These are phyloP conservation scores for Cinnamomum chago DNA, from an alignment of 164 flowering plant species.

Conservation along the genomic window DNA sequence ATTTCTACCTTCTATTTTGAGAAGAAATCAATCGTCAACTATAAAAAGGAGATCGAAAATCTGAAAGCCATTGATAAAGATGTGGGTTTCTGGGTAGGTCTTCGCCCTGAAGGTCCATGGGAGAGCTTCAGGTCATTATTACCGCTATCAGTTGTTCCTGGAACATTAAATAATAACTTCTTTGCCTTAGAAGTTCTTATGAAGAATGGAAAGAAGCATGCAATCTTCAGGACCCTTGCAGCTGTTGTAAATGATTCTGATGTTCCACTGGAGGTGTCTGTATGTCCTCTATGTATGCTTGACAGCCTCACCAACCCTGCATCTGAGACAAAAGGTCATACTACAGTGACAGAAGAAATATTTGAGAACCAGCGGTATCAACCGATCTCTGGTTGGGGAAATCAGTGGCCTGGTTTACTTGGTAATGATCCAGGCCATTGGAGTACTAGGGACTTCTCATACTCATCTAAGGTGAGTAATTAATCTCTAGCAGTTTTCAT, in stretches of 20 bases:
- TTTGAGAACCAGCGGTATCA: slow-evolving; percentile 72
- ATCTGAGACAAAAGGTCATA: slow-evolving; percentile 16
- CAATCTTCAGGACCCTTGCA: slow-evolving; percentile 71
- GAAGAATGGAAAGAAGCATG: slow-evolving; percentile 95
- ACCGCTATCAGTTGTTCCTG: slow-evolving; percentile 79
- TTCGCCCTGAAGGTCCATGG: slow-evolving; percentile 69
- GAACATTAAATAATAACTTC: slow-evolving; percentile 45
- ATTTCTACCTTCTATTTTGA: slow-evolving; percentile 79
- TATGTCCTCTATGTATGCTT: slow-evolving; percentile 39
- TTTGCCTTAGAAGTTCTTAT: slow-evolving; percentile 73
- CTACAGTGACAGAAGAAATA: slow-evolving; percentile 48
- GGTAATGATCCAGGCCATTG: slow-evolving; percentile 55
- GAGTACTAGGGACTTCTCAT: slow-evolving; percentile 71
- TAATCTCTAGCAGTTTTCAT: neutral
- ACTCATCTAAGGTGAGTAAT: slow-evolving; percentile 56
- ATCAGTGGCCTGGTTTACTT: slow-evolving; percentile 38
- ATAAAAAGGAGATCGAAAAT: slow-evolving; percentile 35
- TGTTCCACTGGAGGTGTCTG: slow-evolving; percentile 54
- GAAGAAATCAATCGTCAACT: slow-evolving; percentile 46
- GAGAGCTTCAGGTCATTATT: slow-evolving; percentile 72
- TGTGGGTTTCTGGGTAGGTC: slow-evolving; percentile 74
- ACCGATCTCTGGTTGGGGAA: slow-evolving; percentile 63
- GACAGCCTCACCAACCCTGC: slow-evolving; percentile 18
- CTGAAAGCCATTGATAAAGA: slow-evolving; percentile 42
- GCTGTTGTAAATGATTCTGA: slow-evolving; percentile 78